These are phyloP conservation scores for Suillus subalutaceus DNA, from an alignment of 768 basidiomycete genomes.

Conservation along the genomic window DNA sequence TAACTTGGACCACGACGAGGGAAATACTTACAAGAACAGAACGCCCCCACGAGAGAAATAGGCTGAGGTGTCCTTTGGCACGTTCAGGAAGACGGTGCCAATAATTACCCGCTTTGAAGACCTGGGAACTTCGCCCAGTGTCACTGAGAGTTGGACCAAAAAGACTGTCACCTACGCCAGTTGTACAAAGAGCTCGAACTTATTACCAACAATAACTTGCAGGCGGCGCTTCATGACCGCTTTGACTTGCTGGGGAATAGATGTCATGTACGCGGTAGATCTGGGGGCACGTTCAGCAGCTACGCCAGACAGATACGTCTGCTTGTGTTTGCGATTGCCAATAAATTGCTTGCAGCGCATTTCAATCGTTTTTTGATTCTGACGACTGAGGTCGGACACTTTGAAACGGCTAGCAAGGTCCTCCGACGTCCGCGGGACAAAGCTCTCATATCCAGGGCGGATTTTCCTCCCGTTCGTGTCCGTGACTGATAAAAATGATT, in stretches of 20 bases:
- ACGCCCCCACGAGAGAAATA: conserved; percentile 69
- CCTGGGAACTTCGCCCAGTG: conserved; percentile 38
- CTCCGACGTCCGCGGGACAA: conserved; percentile 47
- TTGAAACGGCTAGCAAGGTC: conserved; percentile 47
- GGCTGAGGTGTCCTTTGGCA: conserved; percentile 38
- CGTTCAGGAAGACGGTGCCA: conserved; percentile 46
- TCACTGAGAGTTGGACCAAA: conserved; percentile 7
- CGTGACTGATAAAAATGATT: conserved; percentile 41
- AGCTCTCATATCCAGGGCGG: conserved; percentile 28
- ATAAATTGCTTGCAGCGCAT: conserved; percentile 48
- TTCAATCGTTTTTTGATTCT: conserved; percentile 51
- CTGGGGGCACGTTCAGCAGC: conserved; percentile 52
- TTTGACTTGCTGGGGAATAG: conserved; percentile 48
- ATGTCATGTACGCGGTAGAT: conserved; percentile 49
- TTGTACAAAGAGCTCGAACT: conserved; percentile 25
- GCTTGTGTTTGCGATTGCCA: conserved; percentile 43
- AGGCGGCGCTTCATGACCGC: conserved; percentile 50
- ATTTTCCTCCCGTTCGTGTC: conserved; percentile 62
- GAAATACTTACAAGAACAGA: conserved; percentile 65
- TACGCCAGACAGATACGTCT: conserved; percentile 51
- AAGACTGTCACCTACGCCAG: neutral
- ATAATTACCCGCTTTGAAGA: conserved; percentile 32
- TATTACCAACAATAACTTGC: conserved; percentile 47
- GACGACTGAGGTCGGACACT: conserved; percentile 19
- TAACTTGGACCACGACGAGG: neutral